Evolutionary conservation across 495 filamentous ascomycete genomes (phyloP), one percentile per base, ranked within the genome.

Genomic region (Parathielavia appendiculata): DNA sequence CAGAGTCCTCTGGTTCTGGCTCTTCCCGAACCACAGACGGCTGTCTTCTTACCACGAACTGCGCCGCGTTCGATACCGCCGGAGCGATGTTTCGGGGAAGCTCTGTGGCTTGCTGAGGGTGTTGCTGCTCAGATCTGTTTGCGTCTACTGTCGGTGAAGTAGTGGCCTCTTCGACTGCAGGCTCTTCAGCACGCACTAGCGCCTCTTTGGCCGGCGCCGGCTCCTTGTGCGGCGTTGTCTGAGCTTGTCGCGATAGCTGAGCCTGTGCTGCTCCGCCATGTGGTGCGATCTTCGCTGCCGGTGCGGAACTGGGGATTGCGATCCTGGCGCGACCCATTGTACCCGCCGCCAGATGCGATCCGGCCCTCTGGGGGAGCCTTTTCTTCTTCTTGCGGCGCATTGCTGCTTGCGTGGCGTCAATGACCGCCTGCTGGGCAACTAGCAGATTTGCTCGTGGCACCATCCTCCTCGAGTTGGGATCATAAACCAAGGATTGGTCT

Each of bases 1-100:
- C 52, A 30, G 51, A 47, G 12, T 63, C 57, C 56, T 83, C 80
- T 12, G 71, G 77, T 61, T 84, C 79, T 13, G 75, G 70, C 61
- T 86, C 82, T 66, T 87, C 85, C n/a, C 71, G 74, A 5, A 87
- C 81, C 13, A 81, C 74, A 1, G 84, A 85, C 2, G 85, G 82
- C 59, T 84, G 81, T 63, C 84, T 84, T 16, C 66, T 74, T 40
- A 71, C 57, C 1, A 30, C 56, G 40, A 54, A 64, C 34, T 57
- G 62, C 26, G 50, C 16, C 7, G 41, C 17, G 0, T 56, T 54
- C 12, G 49, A n/a, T 7, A 49, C 40, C 8, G 36, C 46, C 4
- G 50, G 26, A 13, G 22, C 12, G 19, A 13, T 47, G 19, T 16
- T 34, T 22, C 14, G 22, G 39, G 41, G 11, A 2, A n/a, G 3